A percentile compares a stretch with the other conserved stretches of the same genome.
Conservation (phyloP, 2,329 filamentous ascomycete genomes). For the Elsinoe fawcettii region DNA sequence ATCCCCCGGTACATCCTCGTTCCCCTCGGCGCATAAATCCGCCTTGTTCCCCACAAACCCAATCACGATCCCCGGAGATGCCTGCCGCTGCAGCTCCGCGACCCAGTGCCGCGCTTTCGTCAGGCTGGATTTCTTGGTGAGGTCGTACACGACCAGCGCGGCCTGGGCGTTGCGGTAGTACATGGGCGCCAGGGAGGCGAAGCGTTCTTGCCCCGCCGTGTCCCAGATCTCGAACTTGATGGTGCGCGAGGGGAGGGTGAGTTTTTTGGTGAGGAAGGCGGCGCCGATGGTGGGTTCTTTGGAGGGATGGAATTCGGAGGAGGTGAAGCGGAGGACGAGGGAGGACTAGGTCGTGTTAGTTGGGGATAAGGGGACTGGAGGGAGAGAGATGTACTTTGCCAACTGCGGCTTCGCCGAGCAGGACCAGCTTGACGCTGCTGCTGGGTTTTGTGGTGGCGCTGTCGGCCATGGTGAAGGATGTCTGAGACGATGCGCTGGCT, state of each 20-base stretch:
- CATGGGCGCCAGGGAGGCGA: constrained; percentile 94
- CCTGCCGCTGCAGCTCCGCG: constrained; percentile 91
- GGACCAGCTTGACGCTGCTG: constrained; percentile 98
- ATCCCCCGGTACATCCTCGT: constrained; percentile 39
- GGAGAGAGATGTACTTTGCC: constrained; percentile 65
- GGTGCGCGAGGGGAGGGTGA: constrained; percentile 84
- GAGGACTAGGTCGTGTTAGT: constrained; percentile 63
- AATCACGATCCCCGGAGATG: constrained; percentile 92
- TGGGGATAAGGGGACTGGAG: constrained; percentile 15
- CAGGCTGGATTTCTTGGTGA: constrained; percentile 91
- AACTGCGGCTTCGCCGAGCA: constrained; percentile 93
- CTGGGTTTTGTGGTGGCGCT: constrained; percentile 71
- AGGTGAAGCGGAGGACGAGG: constrained; percentile 94
- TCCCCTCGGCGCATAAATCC: constrained; percentile 58
- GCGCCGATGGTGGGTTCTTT: constrained; percentile 99
- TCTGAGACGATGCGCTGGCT: background rate
- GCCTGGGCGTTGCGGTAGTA: constrained; percentile 99
- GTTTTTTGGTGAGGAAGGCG: constrained; percentile 97
- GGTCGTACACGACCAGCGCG: constrained; percentile 95
- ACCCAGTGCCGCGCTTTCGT: constrained; percentile 99
- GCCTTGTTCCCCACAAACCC: constrained; percentile 95
- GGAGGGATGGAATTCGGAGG: constrained; percentile 99
- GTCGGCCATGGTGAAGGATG: constrained; percentile 56
- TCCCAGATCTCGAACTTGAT: constrained; percentile 77
- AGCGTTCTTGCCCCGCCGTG: constrained; percentile 94